Base-by-base conservation (phyloP, 352 stramenopile genomes). In the Pythium utonaiense region DNA sequence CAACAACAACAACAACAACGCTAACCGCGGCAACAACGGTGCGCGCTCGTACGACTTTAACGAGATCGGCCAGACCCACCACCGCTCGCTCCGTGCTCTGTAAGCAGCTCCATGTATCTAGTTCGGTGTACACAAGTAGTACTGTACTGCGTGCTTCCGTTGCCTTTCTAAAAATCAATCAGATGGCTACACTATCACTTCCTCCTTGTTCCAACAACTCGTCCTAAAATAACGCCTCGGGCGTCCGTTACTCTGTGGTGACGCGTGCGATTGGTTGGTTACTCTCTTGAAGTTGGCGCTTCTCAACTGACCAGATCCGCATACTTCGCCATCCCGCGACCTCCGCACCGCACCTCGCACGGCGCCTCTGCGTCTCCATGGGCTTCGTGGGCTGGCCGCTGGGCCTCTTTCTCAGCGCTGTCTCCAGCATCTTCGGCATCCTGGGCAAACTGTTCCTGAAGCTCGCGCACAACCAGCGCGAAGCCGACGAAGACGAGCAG, bases 391-490 rank as follows among this genome's bases (percentile, higher is more conserved):
- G 80, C 25, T 93, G 84, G 84, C 82, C 80, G 41, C 66, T 93
- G 14, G 84, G 84, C 16, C 77, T 93, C 22, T 66, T 89, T 44
- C 78, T 93, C 25, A 89, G 77, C 28, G 80, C 78, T 34, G 69
- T 90, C 51, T 87, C 84, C 24, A 91, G 81, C 56, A 71, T 91
- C 67, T 88, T 91, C 52, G 83, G 83, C 33, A 90, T 91, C 62
- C 66, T 88, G 8, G 83, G 83, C 27, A 93, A 93, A 48, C 67
- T 93, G 24, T 73, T 93, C 50, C 73, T 93, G 57, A 93, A 93
- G 63, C 68, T 93, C 49, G 79, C 79, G 53, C 81, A 91, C 63
- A 88, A 89, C 61, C 62, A 88, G 45, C 78, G 77, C 44, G 80
- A 87, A 41, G 74, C 68, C 53, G 73, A 86, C 10, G 79, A 91